phyloP scores from a whole-genome alignment of 2,329 filamentous ascomycete genomes.

The Penicillium sp. region DNA sequence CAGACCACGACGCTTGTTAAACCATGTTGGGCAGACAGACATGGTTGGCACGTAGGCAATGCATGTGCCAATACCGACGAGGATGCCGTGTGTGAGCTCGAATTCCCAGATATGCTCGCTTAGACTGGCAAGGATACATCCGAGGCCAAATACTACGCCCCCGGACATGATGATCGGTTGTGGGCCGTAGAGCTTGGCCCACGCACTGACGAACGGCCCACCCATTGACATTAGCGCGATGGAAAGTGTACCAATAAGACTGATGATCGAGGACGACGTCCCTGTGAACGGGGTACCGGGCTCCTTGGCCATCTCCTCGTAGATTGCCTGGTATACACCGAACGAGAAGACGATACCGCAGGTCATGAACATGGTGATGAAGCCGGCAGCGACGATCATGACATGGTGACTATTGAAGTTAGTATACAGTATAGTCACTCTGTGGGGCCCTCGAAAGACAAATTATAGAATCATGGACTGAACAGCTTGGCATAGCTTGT shows the following conservation, averaged over 20 bases:
- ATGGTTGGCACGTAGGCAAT: constrained; percentile 42
- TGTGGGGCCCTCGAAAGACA: not conserved
- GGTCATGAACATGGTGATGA: constrained; percentile 36
- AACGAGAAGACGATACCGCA: constrained; percentile 43
- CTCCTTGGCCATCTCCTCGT: constrained; percentile 34
- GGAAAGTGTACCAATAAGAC: constrained; percentile 40
- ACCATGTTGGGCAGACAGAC: constrained; percentile 42
- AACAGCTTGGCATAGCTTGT: constrained; percentile 4
- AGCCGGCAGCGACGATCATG: constrained; percentile 24
- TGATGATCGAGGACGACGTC: constrained; percentile 37
- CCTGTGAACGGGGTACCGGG: constrained; percentile 35
- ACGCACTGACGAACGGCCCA: constrained; percentile 36
- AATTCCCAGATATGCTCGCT: constrained; percentile 37
- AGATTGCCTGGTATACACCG: constrained; percentile 44
- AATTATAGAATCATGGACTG: not conserved
- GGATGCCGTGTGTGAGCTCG: constrained; percentile 36
- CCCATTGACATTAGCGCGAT: constrained; percentile 41
- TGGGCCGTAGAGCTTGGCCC: constrained; percentile 37
- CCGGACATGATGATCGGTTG: constrained; percentile 33
- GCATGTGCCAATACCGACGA: constrained; percentile 41
- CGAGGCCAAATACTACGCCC: constrained; percentile 35
- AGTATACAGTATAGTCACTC: not conserved
- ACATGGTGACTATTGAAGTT: constrained; percentile 12
- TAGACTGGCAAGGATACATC: constrained; percentile 37
- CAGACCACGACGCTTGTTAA: constrained; percentile 36